Percentiles rank a stretch among this genome's conserved stretches.
Conservation (phyloP, 495 filamentous ascomycete species). For the Neurospora tetrasperma region DNA sequence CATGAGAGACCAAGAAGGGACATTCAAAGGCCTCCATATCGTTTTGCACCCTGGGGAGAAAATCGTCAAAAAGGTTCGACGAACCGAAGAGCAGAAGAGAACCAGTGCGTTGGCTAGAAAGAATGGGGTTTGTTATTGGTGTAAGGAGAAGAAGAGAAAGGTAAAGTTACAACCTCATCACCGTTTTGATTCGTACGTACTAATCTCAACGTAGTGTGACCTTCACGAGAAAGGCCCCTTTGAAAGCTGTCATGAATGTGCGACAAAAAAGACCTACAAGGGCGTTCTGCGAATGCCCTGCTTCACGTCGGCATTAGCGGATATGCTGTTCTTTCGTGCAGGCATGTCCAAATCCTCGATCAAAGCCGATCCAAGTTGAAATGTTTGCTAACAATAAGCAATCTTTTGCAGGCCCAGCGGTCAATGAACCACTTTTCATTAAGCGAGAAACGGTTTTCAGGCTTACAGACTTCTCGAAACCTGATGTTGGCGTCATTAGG, state of each 20-base stretch:
- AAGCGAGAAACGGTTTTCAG: constrained; percentile 4
- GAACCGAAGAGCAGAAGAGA: constrained; percentile 12
- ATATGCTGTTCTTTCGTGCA: constrained; percentile 19
- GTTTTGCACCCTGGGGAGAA: neutral
- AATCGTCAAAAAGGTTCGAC: neutral
- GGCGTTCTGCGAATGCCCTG: constrained; percentile 14
- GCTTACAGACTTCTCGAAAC: constrained; percentile 14
- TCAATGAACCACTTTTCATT: constrained; percentile 22
- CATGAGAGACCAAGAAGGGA: neutral
- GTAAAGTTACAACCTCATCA: constrained; percentile 2
- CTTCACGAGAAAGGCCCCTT: constrained; percentile 12
- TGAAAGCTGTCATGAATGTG: constrained; percentile 14
- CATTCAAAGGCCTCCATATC: neutral
- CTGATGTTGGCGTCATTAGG: constrained; percentile 9
- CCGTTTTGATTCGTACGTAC: neutral
- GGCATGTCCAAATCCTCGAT: constrained; percentile 6
- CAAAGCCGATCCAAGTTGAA: neutral
- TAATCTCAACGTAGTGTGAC: constrained; percentile 15
- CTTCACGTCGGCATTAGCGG: constrained; percentile 14
- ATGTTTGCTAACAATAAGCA: neutral
- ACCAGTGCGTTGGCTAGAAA: constrained; percentile 13
- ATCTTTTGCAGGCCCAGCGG: constrained; percentile 12
- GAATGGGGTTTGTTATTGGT: constrained; percentile 18
- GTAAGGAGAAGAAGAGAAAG: constrained; percentile 20
- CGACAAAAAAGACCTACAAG: constrained; percentile 13